Conservation (phyloP, 140 eudicot species). For the Ambrosia hybrid region DNA sequence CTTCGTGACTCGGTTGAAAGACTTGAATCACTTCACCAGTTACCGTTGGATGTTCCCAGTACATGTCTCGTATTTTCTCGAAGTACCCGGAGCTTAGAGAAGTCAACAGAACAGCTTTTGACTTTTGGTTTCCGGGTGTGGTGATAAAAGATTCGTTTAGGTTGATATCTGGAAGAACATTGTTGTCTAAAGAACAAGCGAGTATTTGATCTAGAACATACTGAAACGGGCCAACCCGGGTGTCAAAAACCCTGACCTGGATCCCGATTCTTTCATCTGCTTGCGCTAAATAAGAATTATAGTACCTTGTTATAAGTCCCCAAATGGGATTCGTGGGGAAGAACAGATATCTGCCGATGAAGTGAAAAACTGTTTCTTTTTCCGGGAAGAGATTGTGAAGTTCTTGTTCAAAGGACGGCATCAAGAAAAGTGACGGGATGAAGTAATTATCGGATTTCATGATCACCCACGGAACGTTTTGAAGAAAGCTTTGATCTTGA, state of each 20-base stretch:
- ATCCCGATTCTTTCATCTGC: slow-evolving; percentile 75
- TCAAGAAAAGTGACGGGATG: slow-evolving; percentile 72
- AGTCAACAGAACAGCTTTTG: slow-evolving; percentile 60
- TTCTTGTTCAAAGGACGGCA: slow-evolving; percentile 62
- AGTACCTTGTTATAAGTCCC: slow-evolving; percentile 73
- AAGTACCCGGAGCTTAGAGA: slow-evolving; percentile 66
- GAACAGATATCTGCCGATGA: slow-evolving; percentile 65
- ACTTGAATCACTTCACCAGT: slow-evolving; percentile 54
- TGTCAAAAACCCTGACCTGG: slow-evolving; percentile 66
- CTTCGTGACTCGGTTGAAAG: slow-evolving; percentile 79
- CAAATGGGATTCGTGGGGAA: slow-evolving; percentile 73
- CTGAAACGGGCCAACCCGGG: slow-evolving; percentile 53
- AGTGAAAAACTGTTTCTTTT: slow-evolving; percentile 65
- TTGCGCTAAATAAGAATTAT: slow-evolving; percentile 60
- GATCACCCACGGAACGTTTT: slow-evolving; percentile 59
- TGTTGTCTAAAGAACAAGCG: slow-evolving; percentile 50
- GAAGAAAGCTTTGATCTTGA: slow-evolving; percentile 62
- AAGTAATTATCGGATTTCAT: slow-evolving; percentile 75
- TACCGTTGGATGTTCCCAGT: slow-evolving; percentile 65
- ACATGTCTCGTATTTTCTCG: slow-evolving; percentile 60
- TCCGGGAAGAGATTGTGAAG: slow-evolving; percentile 58
- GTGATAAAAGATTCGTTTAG: slow-evolving; percentile 30
- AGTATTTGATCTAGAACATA: slow-evolving; percentile 69
- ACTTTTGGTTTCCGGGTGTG: slow-evolving; percentile 29
- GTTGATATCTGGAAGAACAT: slow-evolving; percentile 52